phyloP scores from a whole-genome alignment of 73 alveolate species.

The Durusdinium trenchii region DNA sequence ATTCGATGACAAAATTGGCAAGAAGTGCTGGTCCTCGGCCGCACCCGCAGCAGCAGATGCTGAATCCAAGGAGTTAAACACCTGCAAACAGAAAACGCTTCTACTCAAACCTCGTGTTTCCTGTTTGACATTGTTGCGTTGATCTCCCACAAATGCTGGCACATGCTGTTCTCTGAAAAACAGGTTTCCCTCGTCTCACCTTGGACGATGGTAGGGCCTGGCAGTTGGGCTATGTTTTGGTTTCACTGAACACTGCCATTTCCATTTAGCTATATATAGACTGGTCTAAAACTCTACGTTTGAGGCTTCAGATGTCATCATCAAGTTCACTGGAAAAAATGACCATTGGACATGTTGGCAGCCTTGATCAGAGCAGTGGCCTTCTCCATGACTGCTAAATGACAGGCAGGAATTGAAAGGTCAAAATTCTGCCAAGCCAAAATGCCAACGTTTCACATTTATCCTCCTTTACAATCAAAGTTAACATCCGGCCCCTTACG shows the following conservation, averaged over 20 bases:
- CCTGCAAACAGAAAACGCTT: neutral
- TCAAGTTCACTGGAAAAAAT: no score
- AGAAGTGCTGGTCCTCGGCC: conserved; percentile 19
- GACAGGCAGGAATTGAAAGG: neutral
- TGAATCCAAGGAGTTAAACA: conserved; percentile 44
- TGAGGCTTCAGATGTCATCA: no score
- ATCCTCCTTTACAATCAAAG: neutral
- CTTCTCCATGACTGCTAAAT: neutral
- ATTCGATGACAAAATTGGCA: neutral
- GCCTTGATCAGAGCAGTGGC: conserved; percentile 29
- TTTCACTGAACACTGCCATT: no score
- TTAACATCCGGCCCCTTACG: neutral
- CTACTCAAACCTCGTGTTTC: neutral
- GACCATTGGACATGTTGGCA: no score
- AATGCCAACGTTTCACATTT: neutral
- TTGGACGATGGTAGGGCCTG: conserved; percentile 75
- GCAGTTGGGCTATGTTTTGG: no score
- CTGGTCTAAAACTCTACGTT: no score
- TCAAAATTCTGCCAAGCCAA: neutral
- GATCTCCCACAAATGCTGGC: neutral
- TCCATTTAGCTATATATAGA: no score
- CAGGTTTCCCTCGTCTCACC: neutral
- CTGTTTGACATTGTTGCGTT: no score
- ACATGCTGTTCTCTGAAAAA: neutral
- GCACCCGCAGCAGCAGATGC: conserved; percentile 66